Evolutionary conservation across 2,329 filamentous ascomycete genomes (phyloP), one percentile per base, ranked within the genome.

Genomic region (Monilinia polystroma): DNA sequence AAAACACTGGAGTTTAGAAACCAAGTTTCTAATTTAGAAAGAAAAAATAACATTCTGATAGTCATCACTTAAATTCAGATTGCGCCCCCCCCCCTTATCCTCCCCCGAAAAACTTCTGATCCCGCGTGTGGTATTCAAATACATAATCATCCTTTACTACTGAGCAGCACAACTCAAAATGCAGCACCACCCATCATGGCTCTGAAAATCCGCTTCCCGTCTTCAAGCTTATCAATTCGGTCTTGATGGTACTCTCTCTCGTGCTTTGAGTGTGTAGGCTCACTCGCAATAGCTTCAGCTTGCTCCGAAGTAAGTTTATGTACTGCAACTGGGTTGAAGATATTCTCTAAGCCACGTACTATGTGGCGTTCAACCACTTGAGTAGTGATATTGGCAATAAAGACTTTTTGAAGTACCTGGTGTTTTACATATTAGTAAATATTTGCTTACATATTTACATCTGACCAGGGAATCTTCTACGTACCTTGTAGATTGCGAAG

Each of bases 401-500:
- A 78, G 0, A 68, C 73, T 56, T 78, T 77, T 53, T 75, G 68
- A 0, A 66, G 66, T 10, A 78, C 75, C 76, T 77, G 20, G 32
- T 43, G 12, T 7, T 8, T 26, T 43, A 18, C n/a, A 47, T 20
- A 26, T 55, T 55, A 55, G 23, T n/a, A 35, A 10, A 26, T 32
- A 5, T 3, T 38, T 55, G 26, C 41, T 43, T 43, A 8, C 18
- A 26, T 14, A 32, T 55, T 55, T 7, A 7, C 18, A 26, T 10
- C 1, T 32, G 26, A n/a, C 8, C 26, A 11, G n/a, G 18, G 23
- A n/a, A 54, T 12, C n/a, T 16, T 14, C 45, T 47, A 56, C 66
- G 52, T n/a, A 75, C 76, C 66, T 78, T 76, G 66, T 77, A 78
- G 62, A 77, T 76, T 0, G 76, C 72, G 35, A 74, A 68, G 1